These are phyloP conservation scores for Hypomyces perniciosus DNA, from an alignment of 2,329 filamentous ascomycete species.

Conservation along the genomic window DNA sequence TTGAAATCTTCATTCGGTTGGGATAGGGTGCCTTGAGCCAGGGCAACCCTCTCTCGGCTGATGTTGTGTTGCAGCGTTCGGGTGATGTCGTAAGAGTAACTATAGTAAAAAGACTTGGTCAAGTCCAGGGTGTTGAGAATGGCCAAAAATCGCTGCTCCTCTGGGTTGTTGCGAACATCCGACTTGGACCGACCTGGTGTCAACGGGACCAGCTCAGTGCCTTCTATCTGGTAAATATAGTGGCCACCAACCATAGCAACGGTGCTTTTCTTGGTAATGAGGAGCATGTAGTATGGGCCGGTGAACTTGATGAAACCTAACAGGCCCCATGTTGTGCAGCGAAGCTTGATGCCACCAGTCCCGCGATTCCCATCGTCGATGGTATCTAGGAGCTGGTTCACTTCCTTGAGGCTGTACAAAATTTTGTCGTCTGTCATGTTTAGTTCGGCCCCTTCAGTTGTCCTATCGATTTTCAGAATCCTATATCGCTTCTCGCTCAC, in stretches of 20 bases:
- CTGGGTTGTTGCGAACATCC: conserved; percentile 67
- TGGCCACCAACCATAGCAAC: conserved; percentile 95
- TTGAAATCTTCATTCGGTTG: conserved; percentile 65
- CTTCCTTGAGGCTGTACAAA: conserved; percentile 85
- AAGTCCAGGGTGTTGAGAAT: conserved; percentile 91
- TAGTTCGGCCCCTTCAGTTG: conserved; percentile 67
- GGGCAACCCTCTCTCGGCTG: conserved; percentile 65
- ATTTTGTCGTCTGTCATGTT: conserved; percentile 91
- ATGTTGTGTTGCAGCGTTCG: conserved; percentile 90
- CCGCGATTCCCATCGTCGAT: conserved; percentile 93
- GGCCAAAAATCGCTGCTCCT: conserved; percentile 81
- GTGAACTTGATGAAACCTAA: conserved; percentile 96
- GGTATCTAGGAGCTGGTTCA: conserved; percentile 86
- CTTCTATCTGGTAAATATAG: conserved; percentile 92
- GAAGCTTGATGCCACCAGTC: conserved; percentile 82
- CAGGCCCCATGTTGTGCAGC: conserved; percentile 87
- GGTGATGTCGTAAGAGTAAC: conserved; percentile 96
- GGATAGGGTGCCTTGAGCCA: conserved; percentile 58
- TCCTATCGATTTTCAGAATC: conserved; percentile 91
- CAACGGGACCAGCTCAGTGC: conserved; percentile 83
- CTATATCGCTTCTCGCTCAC: conserved; percentile 83
- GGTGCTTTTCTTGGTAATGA: conserved; percentile 93
- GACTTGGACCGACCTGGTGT: conserved; percentile 69
- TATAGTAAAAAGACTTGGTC: conserved; percentile 92
- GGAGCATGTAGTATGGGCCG: conserved; percentile 91